A percentile compares a stretch with the other conserved stretches of the same genome.
These are phyloP conservation scores for Ormosia emarginata DNA, from an alignment of 306 rosid genomes.

Conservation along the genomic window DNA sequence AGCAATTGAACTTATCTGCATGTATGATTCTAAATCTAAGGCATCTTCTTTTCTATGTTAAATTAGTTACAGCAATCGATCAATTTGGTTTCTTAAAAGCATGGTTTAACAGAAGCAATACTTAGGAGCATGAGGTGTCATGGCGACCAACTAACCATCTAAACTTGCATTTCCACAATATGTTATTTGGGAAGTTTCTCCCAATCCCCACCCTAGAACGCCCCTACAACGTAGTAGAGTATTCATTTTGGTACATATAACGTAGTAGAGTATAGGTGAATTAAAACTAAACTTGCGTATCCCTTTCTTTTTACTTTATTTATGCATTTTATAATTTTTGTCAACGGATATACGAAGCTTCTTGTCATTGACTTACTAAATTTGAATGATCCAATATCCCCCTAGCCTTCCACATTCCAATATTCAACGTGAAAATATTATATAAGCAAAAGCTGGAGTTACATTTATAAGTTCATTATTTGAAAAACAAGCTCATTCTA, in stretches of 20 bases:
- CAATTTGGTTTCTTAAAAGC: background rate
- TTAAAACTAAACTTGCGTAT: background rate
- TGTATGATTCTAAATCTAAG: background rate
- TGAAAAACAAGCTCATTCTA: background rate
- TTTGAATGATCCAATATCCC: background rate
- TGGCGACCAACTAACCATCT: no score
- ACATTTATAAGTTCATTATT: background rate
- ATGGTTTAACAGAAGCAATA: background rate
- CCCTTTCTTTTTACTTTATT: background rate
- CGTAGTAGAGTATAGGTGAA: background rate
- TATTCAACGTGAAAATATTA: background rate
- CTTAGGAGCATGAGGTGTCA: no score
- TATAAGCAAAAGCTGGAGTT: background rate
- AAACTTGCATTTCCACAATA: no score
- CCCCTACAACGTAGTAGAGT: no score
- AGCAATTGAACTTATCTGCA: background rate
- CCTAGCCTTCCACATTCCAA: slow-evolving; percentile 3
- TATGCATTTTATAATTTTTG: background rate
- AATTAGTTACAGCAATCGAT: background rate
- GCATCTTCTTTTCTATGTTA: background rate
- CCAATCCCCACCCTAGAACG: no score
- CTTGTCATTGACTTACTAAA: slow-evolving; percentile 17
- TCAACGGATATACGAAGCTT: background rate
- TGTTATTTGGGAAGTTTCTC: no score
- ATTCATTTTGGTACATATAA: no score